These are phyloP conservation scores for Eucalyptus viminalis DNA, from an alignment of 345 rosid genomes.

Conservation along the genomic window DNA sequence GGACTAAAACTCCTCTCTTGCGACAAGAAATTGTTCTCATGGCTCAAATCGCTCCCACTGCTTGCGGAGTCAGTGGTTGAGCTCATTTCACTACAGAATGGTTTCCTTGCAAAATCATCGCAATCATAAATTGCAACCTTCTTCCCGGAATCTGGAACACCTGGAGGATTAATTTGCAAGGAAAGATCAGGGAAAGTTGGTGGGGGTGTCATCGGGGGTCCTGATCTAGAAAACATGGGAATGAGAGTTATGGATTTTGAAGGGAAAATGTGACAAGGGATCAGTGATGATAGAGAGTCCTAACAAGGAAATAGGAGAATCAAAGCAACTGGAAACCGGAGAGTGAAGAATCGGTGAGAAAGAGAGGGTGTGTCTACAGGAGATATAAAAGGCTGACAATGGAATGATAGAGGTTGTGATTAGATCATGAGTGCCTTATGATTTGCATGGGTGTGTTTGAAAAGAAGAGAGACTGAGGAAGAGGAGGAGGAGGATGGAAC, in stretches of 20 bases:
- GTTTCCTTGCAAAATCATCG: background rate
- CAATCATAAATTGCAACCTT: background rate
- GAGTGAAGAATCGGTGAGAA: background rate
- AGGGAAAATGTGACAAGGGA: background rate
- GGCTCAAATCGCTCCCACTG: slow-evolving; percentile 58
- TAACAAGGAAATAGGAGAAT: slow-evolving; percentile 5
- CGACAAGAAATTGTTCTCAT: slow-evolving; percentile 34
- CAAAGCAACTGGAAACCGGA: background rate
- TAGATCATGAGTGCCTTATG: slow-evolving; percentile 90
- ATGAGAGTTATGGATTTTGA: background rate
- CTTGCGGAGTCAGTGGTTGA: slow-evolving; percentile 66
- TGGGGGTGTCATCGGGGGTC: slow-evolving; percentile 6
- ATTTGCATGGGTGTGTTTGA: slow-evolving; percentile 45
- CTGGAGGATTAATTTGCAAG: slow-evolving; percentile 79
- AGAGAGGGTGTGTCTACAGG: background rate
- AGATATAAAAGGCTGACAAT: background rate
- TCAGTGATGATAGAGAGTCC: background rate
- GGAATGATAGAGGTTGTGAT: slow-evolving; percentile 24
- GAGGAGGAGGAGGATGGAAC: background rate
- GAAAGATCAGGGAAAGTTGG: slow-evolving; percentile 57
- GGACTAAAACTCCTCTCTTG: slow-evolving; percentile 3
- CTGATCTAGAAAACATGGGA: slow-evolving; percentile 5
- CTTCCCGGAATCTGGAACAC: slow-evolving; percentile 5
- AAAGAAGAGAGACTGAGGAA: slow-evolving; percentile 4
- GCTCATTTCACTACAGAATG: slow-evolving; percentile 26